phyloP scores from a whole-genome alignment of 306 rosid genomes.

The Begonia masoniana region DNA sequence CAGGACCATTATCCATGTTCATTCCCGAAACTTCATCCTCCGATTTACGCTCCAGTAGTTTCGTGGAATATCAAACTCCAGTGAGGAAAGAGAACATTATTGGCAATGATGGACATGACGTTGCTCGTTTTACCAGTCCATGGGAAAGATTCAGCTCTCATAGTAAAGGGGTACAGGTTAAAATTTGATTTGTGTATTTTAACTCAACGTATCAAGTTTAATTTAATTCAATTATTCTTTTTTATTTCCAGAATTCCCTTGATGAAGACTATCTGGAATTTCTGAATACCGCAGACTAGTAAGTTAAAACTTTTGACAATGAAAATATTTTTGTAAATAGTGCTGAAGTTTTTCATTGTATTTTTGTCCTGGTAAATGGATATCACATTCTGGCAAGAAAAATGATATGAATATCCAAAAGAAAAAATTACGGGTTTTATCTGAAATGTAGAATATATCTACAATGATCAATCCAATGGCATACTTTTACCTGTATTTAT shows the following conservation, averaged over 20 bases:
- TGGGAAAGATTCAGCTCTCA: constrained; percentile 44
- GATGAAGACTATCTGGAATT: constrained; percentile 43
- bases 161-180: constrained; percentile 63
- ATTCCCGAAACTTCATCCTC: constrained; percentile 15
- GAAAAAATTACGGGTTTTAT: not conserved
- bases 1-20: constrained; percentile 26
- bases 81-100: constrained; percentile 13
- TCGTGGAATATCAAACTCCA: constrained; percentile 58
- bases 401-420: too few species aligned
- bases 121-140: constrained; percentile 37
- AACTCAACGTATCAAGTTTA: not conserved
- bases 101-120: constrained; percentile 20
- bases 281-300: constrained; percentile 72
- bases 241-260: constrained; percentile 41
- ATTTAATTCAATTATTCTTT: not conserved
- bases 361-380: not conserved
- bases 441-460: too few species aligned
- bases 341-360: too few species aligned
- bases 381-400: too few species aligned
- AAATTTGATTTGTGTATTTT: constrained; percentile 1
- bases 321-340: too few species aligned
- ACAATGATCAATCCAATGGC: too few species aligned
- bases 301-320: too few species aligned
- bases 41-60: constrained; percentile 18
- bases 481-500: not conserved